phyloP scores from a whole-genome alignment of 345 rosid species.

The Streptanthus diversifolius region DNA sequence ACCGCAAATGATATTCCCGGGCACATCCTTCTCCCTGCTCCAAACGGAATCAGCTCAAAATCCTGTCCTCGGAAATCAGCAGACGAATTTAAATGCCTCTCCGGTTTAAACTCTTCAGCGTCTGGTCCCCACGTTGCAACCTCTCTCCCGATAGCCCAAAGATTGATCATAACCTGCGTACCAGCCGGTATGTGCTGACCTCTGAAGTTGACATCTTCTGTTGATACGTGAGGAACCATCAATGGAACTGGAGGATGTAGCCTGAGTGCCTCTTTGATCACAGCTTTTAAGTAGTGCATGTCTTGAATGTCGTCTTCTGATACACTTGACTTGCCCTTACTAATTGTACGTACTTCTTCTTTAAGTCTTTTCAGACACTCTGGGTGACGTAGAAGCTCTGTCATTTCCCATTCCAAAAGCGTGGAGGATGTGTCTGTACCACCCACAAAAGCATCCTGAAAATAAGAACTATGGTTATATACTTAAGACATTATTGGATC shows the following conservation, averaged over 20 bases:
- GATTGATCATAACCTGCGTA: conserved; percentile 38
- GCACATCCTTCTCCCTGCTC: conserved; percentile 38
- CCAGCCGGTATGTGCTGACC: conserved; percentile 29
- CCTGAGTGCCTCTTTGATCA: conserved; percentile 43
- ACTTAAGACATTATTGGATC: neutral
- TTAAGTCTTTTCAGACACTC: conserved; percentile 28
- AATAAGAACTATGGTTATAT: neutral
- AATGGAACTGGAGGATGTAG: conserved; percentile 46
- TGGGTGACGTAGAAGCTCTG: conserved; percentile 41
- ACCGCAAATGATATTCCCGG: conserved; percentile 32
- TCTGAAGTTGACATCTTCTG: conserved; percentile 23
- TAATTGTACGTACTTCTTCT: conserved; percentile 29
- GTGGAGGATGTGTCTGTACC: conserved; percentile 40
- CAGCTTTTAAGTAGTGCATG: conserved; percentile 37
- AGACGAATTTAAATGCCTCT: conserved; percentile 31
- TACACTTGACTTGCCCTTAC: conserved; percentile 1
- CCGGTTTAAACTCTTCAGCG: conserved; percentile 35
- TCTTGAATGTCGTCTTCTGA: conserved; percentile 32
- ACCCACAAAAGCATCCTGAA: conserved; percentile 44
- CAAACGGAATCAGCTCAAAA: conserved; percentile 38
- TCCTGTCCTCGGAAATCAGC: conserved; percentile 36
- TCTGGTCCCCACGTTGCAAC: conserved; percentile 30
- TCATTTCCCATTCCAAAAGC: conserved; percentile 46
- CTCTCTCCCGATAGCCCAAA: conserved; percentile 38
- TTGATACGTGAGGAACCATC: conserved; percentile 34